phyloP scores from a whole-genome alignment of 345 rosid genomes.

The Sonneratia alba region DNA sequence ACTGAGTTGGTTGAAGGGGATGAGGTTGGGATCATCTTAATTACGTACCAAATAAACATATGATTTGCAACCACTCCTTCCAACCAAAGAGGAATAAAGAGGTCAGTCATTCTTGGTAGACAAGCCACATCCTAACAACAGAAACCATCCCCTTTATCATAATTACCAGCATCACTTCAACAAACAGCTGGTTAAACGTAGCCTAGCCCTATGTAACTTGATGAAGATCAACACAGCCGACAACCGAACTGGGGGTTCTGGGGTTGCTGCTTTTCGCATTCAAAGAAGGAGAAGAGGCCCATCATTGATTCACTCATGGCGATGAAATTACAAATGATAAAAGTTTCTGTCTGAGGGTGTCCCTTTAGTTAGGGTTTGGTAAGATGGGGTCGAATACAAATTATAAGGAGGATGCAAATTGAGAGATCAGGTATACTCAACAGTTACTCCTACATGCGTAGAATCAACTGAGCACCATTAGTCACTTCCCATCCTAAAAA shows the following conservation, averaged over 20 bases:
- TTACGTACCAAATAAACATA: background rate
- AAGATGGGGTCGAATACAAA: background rate
- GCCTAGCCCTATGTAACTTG: background rate
- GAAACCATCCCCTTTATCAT: background rate
- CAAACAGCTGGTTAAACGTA: background rate
- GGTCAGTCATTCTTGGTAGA: background rate
- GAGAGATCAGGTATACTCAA: too few relatives aligned
- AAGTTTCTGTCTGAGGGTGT: background rate
- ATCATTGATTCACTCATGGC: background rate
- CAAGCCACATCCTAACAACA: slow-evolving; percentile 2
- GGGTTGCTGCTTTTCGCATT: background rate
- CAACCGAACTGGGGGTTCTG: background rate
- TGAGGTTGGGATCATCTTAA: background rate
- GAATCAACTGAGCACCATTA: too few relatives aligned
- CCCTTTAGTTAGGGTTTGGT: slow-evolving; percentile 3
- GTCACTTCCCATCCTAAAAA: too few relatives aligned
- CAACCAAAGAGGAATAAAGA: background rate
- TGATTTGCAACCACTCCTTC: background rate
- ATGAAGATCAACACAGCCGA: background rate
- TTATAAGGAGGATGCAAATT: background rate
- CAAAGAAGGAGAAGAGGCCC: background rate
- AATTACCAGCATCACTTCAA: background rate
- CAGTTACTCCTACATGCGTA: too few relatives aligned
- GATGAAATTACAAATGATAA: background rate
- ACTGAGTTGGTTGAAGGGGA: slow-evolving; percentile 1